These are phyloP conservation scores for Protostelium mycophagum DNA, from an alignment of 78 protist species.

Conservation along the genomic window DNA sequence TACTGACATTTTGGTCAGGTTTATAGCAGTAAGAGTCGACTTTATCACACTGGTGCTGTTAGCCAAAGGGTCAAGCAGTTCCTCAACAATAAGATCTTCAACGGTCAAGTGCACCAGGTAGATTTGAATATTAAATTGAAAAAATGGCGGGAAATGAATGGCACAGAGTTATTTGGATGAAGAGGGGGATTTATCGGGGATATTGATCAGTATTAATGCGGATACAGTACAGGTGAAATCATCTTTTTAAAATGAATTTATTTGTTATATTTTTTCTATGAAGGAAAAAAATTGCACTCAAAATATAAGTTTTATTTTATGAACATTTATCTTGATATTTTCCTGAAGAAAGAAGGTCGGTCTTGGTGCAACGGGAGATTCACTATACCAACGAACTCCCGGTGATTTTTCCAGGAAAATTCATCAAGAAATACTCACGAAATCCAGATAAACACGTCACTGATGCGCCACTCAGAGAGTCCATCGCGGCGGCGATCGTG, in stretches of 20 bases:
- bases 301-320: too few species aligned
- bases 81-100: neutral
- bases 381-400: neutral
- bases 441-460: neutral
- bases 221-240: neutral
- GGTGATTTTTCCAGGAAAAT: neutral
- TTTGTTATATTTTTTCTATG: neutral
- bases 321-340: too few species aligned
- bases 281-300: too few species aligned
- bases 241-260: too few species aligned
- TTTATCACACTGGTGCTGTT: neutral
- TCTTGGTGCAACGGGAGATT: neutral
- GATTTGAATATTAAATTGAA: neutral
- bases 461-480: neutral
- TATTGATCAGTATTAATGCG: neutral
- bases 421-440: neutral
- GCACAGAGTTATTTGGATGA: neutral
- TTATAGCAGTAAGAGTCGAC: neutral
- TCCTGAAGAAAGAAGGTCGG: neutral
- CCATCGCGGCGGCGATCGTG: neutral
- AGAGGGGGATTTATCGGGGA: neutral
- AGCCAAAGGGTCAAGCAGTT: neutral
- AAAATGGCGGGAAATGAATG: neutral
- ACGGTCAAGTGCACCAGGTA: neutral
- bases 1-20: neutral